Percentiles rank a stretch among this genome's conserved stretches.
Evolutionary conservation across 148 eudicot genomes (phyloP).

Genomic region (Silene conica): DNA sequence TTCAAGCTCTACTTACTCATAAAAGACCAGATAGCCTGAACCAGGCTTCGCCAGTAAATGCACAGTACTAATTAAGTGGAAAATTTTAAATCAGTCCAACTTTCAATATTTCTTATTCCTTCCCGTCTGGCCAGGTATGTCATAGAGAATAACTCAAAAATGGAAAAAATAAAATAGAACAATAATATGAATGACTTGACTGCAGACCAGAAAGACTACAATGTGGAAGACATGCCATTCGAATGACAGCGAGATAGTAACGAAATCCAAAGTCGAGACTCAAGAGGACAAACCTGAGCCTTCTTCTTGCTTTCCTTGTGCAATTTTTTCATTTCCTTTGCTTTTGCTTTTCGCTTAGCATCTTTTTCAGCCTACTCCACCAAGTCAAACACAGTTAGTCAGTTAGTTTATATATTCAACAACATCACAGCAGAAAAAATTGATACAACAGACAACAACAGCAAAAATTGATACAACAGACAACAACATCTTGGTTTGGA

Average conservation of each 20-base stretch:
- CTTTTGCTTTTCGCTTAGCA: conserved; percentile 90
- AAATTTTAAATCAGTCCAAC: not conserved
- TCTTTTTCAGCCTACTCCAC: conserved; percentile 79
- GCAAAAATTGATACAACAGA: too few species aligned
- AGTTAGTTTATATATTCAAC: not conserved
- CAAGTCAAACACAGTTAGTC: not conserved
- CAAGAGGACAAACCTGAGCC: conserved; percentile 55
- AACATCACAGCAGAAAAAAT: too few species aligned
- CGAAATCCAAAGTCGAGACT: not conserved
- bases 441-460: too few species aligned
- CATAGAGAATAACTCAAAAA: too few species aligned
- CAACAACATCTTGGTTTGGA: too few species aligned
- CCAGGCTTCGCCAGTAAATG: not conserved
- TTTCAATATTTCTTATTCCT: too few species aligned
- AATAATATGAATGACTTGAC: not conserved
- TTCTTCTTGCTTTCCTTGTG: conserved; percentile 86
- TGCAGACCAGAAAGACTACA: not conserved
- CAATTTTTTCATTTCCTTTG: conserved; percentile 84
- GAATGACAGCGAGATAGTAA: not conserved
- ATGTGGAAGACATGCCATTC: not conserved
- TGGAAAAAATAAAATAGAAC: not conserved
- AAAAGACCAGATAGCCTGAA: not conserved
- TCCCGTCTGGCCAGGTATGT: too few species aligned
- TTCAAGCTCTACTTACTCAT: not conserved
- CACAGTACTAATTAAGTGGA: not conserved